A percentile compares a stretch with the other conserved stretches of the same genome.
Conservation (phyloP, 371 early-diverging fungal genomes). For the Funneliformis caledonium region DNA sequence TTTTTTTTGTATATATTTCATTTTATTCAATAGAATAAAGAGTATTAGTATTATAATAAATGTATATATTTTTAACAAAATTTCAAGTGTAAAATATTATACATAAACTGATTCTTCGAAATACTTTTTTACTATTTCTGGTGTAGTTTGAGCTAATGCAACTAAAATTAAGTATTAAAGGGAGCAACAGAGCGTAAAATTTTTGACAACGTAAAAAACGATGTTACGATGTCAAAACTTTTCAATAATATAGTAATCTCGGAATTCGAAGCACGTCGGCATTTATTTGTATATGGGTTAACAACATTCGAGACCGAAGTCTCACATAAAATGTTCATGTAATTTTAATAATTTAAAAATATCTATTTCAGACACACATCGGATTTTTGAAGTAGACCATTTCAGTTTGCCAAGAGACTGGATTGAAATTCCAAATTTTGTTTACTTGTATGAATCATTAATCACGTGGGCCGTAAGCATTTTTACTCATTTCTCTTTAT, state of each 20-base stretch:
- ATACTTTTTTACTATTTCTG: too few relatives aligned
- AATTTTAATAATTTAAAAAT: constrained; percentile 4
- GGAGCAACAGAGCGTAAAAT: constrained; percentile 5
- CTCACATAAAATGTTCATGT: background rate
- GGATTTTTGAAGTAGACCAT: constrained; percentile 17
- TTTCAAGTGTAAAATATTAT: too few relatives aligned
- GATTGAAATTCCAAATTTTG: constrained; percentile 31
- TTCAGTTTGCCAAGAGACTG: constrained; percentile 27
- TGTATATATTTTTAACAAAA: too few relatives aligned
- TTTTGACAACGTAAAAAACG: constrained; percentile 30
- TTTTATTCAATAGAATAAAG: too few relatives aligned
- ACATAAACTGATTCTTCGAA: too few relatives aligned
- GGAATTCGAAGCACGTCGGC: background rate
- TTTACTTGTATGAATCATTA: constrained; percentile 22
- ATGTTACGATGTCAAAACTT: background rate
- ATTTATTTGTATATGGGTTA: constrained; percentile 9
- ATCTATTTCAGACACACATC: background rate
- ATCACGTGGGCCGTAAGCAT: constrained; percentile 28
- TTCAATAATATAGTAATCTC: constrained; percentile 19
- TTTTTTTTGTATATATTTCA: too few relatives aligned
- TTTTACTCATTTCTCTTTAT: background rate
- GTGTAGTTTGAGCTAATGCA: too few relatives aligned
- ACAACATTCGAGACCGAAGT: constrained; percentile 7
- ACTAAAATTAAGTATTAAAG: too few relatives aligned
- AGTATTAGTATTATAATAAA: too few relatives aligned